Base-by-base conservation (phyloP, 345 rosid species). In the Durio zibethinus region DNA sequence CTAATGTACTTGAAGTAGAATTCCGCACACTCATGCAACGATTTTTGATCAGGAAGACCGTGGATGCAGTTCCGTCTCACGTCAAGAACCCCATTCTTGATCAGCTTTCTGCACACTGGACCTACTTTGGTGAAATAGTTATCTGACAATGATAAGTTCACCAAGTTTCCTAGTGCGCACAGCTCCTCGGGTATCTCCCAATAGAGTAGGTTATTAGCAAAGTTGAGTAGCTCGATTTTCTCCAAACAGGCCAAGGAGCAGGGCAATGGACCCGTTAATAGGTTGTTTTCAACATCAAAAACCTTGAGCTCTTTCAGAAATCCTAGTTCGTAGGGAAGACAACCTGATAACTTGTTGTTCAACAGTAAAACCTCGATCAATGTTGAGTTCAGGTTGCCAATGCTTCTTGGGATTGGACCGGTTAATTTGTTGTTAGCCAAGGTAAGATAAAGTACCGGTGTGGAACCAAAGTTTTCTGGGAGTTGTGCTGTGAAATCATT, bases 91-190 rank as follows among this genome's bases (percentile, higher is more conserved):
- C 81, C 87, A 0, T 18, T 73, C 10, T 0, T 0, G 23, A 90
- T 82, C 82, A 86, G 75, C 23, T 83, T 81, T 80, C 86, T 65
- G 83, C 94, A 90, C 20, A 36, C 63, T 0, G 86, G 86, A 12
- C 94, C 94, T 11, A 87, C 90, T 62, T 88, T 80, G 5, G 90
- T 90, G 83, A 90, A 88, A 75, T 85, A 90, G 61, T 90, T 90
- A 42, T 72, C 6, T 2, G 90, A 80, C 64, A 90, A 59, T 0
- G 87, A 52, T 25, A 90, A 73, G 7, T 74, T 79, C 2, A 2
- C 23, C 38, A 90, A 72, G 0, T 80, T 82, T 12, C 84, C 84
- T 6, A 90, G 76, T 73, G 38, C 35, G 79, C 93, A 90, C 45
- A 90, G 79, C 14, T 59, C 73, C 79, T 88, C 93, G 1, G 90